Percentiles rank a stretch among this genome's conserved stretches.
Evolutionary conservation across 2,329 filamentous ascomycete species (phyloP).

Genomic region (Paraphaeosphaeria minitans): DNA sequence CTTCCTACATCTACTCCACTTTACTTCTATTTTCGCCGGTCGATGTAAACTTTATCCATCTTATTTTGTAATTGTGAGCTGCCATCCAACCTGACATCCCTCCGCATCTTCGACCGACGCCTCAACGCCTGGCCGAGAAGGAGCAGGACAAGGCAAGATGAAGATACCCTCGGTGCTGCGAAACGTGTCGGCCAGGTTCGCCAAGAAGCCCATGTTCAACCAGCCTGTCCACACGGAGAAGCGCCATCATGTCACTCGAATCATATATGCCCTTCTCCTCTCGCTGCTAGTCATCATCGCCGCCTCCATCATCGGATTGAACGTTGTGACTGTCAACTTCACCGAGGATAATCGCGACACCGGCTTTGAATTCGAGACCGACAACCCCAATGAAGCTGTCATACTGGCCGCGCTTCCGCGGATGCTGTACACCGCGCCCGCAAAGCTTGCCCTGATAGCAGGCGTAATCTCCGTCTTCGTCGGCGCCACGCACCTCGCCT

Average conservation of each 20-base stretch:
- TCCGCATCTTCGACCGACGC: background rate
- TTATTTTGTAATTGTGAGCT: conserved; percentile 11
- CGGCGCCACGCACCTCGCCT: conserved; percentile 26
- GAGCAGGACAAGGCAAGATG: conserved; percentile 10
- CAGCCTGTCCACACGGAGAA: conserved; percentile 19
- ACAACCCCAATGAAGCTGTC: conserved; percentile 18
- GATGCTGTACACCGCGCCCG: conserved; percentile 31
- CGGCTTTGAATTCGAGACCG: conserved; percentile 36
- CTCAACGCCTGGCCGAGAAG: background rate
- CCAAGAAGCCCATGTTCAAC: conserved; percentile 29
- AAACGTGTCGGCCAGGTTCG: conserved; percentile 15
- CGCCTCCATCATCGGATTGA: conserved; percentile 30
- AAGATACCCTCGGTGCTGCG: conserved; percentile 19
- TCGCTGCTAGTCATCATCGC: conserved; percentile 26
- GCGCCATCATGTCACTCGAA: conserved; percentile 27
- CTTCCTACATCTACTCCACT: conserved; percentile 2
- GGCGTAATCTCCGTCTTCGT: conserved; percentile 30
- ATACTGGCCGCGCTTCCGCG: conserved; percentile 38
- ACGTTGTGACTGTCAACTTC: conserved; percentile 39
- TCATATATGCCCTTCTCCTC: conserved; percentile 27
- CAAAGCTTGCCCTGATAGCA: conserved; percentile 35
- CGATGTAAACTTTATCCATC: conserved; percentile 8
- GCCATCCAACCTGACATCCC: conserved; percentile 2
- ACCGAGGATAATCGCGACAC: conserved; percentile 38
- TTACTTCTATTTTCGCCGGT: conserved; percentile 11